Evolutionary conservation across 306 rosid genomes (phyloP).

Genomic region (Prunus mira): DNA sequence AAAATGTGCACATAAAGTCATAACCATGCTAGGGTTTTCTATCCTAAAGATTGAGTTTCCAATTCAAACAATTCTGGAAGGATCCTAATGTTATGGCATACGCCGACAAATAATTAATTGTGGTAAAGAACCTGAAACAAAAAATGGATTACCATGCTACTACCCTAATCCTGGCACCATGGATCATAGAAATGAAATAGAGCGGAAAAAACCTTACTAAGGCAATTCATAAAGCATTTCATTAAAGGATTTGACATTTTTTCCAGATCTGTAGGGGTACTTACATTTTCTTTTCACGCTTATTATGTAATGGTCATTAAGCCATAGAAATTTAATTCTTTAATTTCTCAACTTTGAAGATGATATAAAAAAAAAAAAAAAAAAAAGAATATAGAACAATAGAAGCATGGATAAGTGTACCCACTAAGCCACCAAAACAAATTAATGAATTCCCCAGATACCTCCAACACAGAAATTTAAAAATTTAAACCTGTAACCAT

Average conservation of each 20-base stretch:
- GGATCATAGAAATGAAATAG: background rate
- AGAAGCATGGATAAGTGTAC: background rate
- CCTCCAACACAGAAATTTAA: constrained; percentile 3
- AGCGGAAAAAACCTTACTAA: background rate
- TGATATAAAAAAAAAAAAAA: no score
- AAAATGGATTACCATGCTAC: background rate
- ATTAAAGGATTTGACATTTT: background rate
- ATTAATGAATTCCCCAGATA: background rate
- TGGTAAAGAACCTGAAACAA: background rate
- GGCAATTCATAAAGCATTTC: background rate
- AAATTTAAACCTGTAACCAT: constrained; percentile 18
- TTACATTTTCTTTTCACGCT: background rate
- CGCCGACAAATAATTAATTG: background rate
- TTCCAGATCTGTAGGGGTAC: background rate
- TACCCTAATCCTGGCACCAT: background rate
- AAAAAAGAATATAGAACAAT: background rate
- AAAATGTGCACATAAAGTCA: background rate
- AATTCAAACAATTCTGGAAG: background rate
- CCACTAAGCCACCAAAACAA: background rate
- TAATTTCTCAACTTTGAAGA: background rate
- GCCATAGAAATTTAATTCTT: background rate
- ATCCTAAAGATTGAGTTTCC: background rate
- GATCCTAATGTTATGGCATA: background rate
- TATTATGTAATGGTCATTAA: background rate
- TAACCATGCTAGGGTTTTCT: background rate